Evolutionary conservation across 2,329 filamentous ascomycete species (phyloP).

Genomic region (Fusarium chlamydosporum): DNA sequence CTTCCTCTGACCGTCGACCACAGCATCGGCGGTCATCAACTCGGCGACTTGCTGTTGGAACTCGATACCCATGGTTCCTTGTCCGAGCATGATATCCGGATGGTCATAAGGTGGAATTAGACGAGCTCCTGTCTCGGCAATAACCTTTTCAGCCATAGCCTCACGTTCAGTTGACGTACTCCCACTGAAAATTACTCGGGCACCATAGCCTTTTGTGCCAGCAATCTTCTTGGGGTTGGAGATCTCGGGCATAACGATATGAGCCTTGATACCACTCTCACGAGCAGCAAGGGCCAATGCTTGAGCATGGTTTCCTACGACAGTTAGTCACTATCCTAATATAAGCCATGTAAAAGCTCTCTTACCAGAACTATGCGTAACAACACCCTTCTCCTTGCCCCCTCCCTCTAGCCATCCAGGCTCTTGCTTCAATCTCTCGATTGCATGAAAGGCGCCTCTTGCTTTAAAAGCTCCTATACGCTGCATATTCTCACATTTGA

Average conservation of each 20-base stretch:
- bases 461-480: slow-evolving; percentile 93
- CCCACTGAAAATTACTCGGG: slow-evolving; percentile 84
- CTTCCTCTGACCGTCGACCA: slow-evolving; percentile 36
- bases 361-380: slow-evolving; percentile 89
- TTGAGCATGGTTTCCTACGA: slow-evolving; percentile 90
- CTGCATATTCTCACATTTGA: slow-evolving; percentile 97
- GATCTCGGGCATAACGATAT: slow-evolving; percentile 94
- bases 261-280: slow-evolving; percentile 79
- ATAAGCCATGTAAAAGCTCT: not conserved
- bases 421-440: slow-evolving; percentile 76
- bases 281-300: slow-evolving; percentile 88
- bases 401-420: slow-evolving; percentile 72
- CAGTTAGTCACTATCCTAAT: not conserved
- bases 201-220: slow-evolving; percentile 83
- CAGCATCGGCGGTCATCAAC: slow-evolving; percentile 59
- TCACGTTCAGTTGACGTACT: slow-evolving; percentile 86
- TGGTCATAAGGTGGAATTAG: slow-evolving; percentile 94
- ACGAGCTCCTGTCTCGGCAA: slow-evolving; percentile 79
- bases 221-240: slow-evolving; percentile 88
- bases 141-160: slow-evolving; percentile 77
- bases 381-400: slow-evolving; percentile 77
- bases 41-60: slow-evolving; percentile 78
- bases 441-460: slow-evolving; percentile 88
- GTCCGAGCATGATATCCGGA: slow-evolving; percentile 89
- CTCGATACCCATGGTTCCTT: slow-evolving; percentile 91